These are phyloP conservation scores for Amauroascus verrucosus DNA, from an alignment of 2,329 filamentous ascomycete genomes.

Conservation along the genomic window DNA sequence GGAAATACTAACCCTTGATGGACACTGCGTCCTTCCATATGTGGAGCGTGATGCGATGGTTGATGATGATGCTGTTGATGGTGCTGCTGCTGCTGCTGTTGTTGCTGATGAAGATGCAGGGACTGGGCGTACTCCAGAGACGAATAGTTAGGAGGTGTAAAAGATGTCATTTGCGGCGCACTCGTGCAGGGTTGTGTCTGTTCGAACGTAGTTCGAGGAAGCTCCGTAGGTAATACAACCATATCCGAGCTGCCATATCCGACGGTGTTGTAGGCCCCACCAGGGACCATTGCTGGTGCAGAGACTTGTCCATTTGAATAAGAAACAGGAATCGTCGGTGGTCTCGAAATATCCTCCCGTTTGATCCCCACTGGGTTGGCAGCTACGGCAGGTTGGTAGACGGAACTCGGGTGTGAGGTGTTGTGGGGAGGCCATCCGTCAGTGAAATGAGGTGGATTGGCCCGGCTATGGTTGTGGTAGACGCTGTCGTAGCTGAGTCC, in stretches of 20 bases:
- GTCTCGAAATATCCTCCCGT: constrained; percentile 45
- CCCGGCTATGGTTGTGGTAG: constrained; percentile 57
- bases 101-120: constrained; percentile 39
- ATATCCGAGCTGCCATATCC: constrained; percentile 54
- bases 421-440: constrained; percentile 70
- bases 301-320: constrained; percentile 64
- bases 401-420: constrained; percentile 53
- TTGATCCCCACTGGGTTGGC: constrained; percentile 48
- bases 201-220: constrained; percentile 63
- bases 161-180: constrained; percentile 55
- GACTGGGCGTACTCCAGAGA: constrained; percentile 63
- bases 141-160: constrained; percentile 64
- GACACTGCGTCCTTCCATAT: constrained; percentile 55
- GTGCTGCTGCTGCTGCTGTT: constrained; percentile 47
- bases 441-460: constrained; percentile 61
- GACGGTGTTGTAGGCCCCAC: constrained; percentile 55
- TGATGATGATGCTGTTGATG: constrained; percentile 31
- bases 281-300: constrained; percentile 59
- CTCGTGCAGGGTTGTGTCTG: constrained; percentile 56
- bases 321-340: constrained; percentile 54
- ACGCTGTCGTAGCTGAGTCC: constrained; percentile 72
- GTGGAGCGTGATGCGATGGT: constrained; percentile 33
- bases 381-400: constrained; percentile 48
- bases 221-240: constrained; percentile 64
- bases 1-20: constrained; percentile 70